A percentile compares a stretch with the other conserved stretches of the same genome.
Conservation (phyloP, 768 basidiomycete genomes). For the Tylopilus felleus region DNA sequence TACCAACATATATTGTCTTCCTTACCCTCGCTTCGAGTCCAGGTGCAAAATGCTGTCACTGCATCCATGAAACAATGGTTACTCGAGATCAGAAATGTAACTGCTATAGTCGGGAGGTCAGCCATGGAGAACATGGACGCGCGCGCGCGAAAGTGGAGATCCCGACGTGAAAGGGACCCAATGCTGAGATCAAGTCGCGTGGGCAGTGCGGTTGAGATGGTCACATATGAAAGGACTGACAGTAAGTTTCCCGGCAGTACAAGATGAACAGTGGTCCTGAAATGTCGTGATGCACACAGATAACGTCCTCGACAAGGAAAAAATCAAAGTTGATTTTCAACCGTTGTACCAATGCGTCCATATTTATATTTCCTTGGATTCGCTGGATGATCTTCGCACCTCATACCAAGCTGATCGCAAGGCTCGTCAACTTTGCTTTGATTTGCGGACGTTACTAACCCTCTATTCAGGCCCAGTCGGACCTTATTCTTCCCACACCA, state of each 20-base stretch:
- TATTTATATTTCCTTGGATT: constrained; percentile 89
- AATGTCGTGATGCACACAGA: constrained; percentile 41
- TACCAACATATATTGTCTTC: constrained; percentile 90
- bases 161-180: constrained; percentile 79
- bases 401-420: constrained; percentile 98
- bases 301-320: constrained; percentile 89
- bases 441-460: constrained; percentile 13
- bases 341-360: constrained; percentile 96
- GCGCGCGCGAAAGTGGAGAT: constrained; percentile 79
- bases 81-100: constrained; percentile 87
- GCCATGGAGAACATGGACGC: constrained; percentile 89
- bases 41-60: constrained; percentile 92
- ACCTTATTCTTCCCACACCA: constrained; percentile 81
- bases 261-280: constrained; percentile 7
- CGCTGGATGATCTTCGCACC: constrained; percentile 82
- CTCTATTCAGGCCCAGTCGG: constrained; percentile 81
- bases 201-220: constrained; percentile 88
- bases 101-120: constrained; percentile 77
- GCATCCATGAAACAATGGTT: constrained; percentile 97
- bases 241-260: constrained; percentile 53
- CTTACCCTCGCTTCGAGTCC: constrained; percentile 81
- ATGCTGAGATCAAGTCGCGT: constrained; percentile 73
- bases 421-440: constrained; percentile 36
- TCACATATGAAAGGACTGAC: constrained; percentile 91
- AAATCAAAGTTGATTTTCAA: constrained; percentile 86